Evolutionary conservation across 495 filamentous ascomycete species (phyloP).

Genomic region (Xylaria palmicola): DNA sequence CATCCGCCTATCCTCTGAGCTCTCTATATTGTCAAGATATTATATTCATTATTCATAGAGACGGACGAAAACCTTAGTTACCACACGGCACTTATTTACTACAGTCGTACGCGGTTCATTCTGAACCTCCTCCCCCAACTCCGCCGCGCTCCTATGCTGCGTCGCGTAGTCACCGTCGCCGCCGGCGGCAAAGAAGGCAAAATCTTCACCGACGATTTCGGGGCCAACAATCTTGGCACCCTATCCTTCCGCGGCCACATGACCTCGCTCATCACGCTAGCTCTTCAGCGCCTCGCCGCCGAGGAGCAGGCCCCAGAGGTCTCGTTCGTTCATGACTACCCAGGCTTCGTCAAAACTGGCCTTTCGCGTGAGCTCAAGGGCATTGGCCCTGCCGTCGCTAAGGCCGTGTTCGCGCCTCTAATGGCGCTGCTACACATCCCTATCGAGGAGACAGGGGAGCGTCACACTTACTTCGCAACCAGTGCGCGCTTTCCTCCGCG

Average conservation of each 20-base stretch:
- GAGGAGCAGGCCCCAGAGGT: conserved; percentile 45
- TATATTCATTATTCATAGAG: conserved; percentile 25
- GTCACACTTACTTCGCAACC: conserved; percentile 50
- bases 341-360: conserved; percentile 49
- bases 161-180: conserved; percentile 55
- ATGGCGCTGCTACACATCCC: conserved; percentile 11
- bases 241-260: conserved; percentile 36
- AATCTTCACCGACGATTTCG: conserved; percentile 47
- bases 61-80: conserved; percentile 57
- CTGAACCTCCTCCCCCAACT: conserved; percentile 59
- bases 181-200: conserved; percentile 50
- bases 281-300: conserved; percentile 44
- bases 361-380: conserved; percentile 14
- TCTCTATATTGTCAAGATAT: no score
- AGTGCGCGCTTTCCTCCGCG: conserved; percentile 42
- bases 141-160: conserved; percentile 30
- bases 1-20: no score
- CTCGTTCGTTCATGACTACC: conserved; percentile 56
- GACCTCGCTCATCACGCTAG: conserved; percentile 47
- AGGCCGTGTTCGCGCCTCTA: conserved; percentile 9
- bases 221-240: conserved; percentile 29
- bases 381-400: conserved; percentile 11
- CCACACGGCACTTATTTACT: conserved; percentile 47
- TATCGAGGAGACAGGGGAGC: conserved; percentile 45
- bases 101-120: conserved; percentile 61